Evolutionary conservation across 345 rosid species (phyloP), one percentile per base, ranked within the genome.

Genomic region (Lepidium aucheri): DNA sequence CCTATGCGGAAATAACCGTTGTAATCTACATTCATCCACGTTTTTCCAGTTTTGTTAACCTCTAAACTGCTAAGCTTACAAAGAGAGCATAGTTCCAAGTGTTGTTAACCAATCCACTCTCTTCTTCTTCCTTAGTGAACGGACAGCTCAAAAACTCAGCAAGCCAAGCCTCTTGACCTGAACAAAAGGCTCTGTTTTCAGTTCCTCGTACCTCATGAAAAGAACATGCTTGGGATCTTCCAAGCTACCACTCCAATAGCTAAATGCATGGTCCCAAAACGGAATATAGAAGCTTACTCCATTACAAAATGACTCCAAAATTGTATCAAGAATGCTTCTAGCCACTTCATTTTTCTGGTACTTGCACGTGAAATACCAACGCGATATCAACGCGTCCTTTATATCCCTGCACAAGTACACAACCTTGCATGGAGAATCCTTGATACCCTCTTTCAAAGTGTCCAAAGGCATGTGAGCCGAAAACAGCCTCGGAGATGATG

Each of bases 391-490:
- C 34, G 62, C 68, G 43, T 83, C 90, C 47, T 79, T 83, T 1
- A 83, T 77, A 53, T 85, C 52, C 70, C 87, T 76, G 4, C 80
- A 81, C 57, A 85, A 30, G 17, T 81, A 85, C 63, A 85, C 84
- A 15, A 83, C 15, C 76, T 79, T 83, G 46, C 83, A 83, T 6
- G 72, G 47, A 1, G 85, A 77, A 9, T 63, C 55, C 22, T 22
- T 67, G 7, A 77, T 67, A 0, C 80, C 65, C 14, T 53, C 55
- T 1, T 81, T 78, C 56, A 83, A 72, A 0, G 81, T 76, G 14
- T 6, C 45, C 9, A 63, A 33, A 1, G 91, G 85, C 45, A 82
- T 41, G 51, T 83, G 91, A 18, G 83, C 81, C 3, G 79, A 51
- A 16, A 83, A 76, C 12, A 84, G 24, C 64, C 88, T 73, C 1